phyloP scores from a whole-genome alignment of 805 yeast species.

The Kodamaea laetipori region DNA sequence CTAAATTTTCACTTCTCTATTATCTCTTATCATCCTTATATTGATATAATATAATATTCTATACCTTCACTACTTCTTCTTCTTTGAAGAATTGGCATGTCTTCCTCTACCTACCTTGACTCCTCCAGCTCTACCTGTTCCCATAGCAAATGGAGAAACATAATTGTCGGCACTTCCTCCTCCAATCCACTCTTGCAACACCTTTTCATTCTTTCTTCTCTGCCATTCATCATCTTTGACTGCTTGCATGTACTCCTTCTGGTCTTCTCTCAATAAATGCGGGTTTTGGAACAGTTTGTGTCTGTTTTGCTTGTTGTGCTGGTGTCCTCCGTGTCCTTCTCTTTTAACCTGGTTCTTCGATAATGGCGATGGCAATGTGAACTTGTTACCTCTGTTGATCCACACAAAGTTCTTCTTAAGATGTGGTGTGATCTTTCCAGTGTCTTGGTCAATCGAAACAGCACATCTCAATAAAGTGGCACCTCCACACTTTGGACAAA shows the following conservation, averaged over 20 bases:
- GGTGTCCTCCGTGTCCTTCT: constrained; percentile 78
- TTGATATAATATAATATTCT: no score
- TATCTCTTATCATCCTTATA: no score
- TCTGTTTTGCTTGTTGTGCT: constrained; percentile 65
- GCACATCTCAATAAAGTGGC: constrained; percentile 87
- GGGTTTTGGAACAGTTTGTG: constrained; percentile 52
- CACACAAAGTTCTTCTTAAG: constrained; percentile 90
- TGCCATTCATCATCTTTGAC: constrained; percentile 87
- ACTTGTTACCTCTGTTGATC: constrained; percentile 85
- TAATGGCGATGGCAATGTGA: constrained; percentile 83
- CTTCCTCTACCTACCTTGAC: constrained; percentile 87
- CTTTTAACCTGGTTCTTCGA: constrained; percentile 71
- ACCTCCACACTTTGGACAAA: constrained; percentile 96
- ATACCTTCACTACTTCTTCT: constrained; percentile 8
- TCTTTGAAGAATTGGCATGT: constrained; percentile 66
- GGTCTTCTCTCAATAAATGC: constrained; percentile 80
- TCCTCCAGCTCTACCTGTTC: constrained; percentile 50
- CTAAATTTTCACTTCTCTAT: no score
- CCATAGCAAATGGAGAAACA: constrained; percentile 77
- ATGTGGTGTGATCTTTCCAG: constrained; percentile 87
- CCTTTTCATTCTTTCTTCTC: constrained; percentile 80
- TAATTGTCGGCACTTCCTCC: constrained; percentile 90
- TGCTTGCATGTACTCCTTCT: constrained; percentile 88
- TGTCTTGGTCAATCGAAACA: constrained; percentile 73
- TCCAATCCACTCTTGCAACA: constrained; percentile 86